These are phyloP conservation scores for Saccharomyces jurei DNA, from an alignment of 805 yeast genomes.

Conservation along the genomic window DNA sequence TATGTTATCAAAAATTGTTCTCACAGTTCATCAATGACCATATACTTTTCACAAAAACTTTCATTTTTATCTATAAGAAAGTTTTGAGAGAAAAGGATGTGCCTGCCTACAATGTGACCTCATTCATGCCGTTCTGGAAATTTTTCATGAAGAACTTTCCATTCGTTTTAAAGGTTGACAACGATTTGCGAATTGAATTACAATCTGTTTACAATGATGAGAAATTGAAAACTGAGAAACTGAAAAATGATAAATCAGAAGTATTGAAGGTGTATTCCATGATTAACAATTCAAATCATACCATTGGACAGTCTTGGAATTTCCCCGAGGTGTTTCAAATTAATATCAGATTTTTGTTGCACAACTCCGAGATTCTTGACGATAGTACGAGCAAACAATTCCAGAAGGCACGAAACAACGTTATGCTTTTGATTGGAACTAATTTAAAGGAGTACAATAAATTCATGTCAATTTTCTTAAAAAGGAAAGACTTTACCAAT, in stretches of 20 bases:
- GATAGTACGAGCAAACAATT: not conserved
- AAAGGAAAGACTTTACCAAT: slow-evolving; percentile 21
- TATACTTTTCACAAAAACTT: slow-evolving; percentile 28
- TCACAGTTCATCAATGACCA: slow-evolving; percentile 34
- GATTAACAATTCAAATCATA: slow-evolving; percentile 7
- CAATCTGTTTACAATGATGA: slow-evolving; percentile 25
- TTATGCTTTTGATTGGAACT: slow-evolving; percentile 18
- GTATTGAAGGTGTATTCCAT: slow-evolving; percentile 8
- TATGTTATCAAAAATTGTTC: slow-evolving; percentile 27
- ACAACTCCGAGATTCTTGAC: slow-evolving; percentile 3
- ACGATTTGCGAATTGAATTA: slow-evolving; percentile 21
- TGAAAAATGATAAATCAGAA: slow-evolving; percentile 14
- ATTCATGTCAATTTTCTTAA: slow-evolving; percentile 26
- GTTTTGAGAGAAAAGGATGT: slow-evolving; percentile 18
- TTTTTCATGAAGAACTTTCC: slow-evolving; percentile 27
- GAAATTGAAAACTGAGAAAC: slow-evolving; percentile 16
- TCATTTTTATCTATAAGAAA: slow-evolving; percentile 22
- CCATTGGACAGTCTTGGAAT: slow-evolving; percentile 6
- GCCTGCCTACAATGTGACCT: slow-evolving; percentile 15
- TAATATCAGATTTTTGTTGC: slow-evolving; percentile 18
- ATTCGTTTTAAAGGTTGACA: slow-evolving; percentile 23
- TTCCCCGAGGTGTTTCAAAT: slow-evolving; percentile 26
- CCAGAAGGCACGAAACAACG: slow-evolving; percentile 13
- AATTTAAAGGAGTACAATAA: slow-evolving; percentile 25
- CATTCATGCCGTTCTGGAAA: slow-evolving; percentile 29